Conservation (phyloP, 495 filamentous ascomycete species). For the Terfezia claveryi region DNA sequence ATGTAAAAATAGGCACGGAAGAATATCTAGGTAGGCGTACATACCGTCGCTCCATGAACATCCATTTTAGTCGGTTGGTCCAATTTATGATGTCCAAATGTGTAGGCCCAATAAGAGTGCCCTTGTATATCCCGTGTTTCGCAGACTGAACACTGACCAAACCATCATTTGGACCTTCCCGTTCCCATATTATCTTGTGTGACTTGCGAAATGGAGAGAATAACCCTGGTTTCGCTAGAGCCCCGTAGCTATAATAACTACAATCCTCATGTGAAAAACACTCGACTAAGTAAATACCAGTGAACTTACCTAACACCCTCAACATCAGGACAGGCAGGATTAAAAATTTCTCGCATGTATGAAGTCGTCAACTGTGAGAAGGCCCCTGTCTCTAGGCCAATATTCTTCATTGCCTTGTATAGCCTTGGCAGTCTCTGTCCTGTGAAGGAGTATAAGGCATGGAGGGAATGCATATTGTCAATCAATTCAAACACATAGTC, state of each 20-base stretch:
- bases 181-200: too few relatives aligned
- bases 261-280: too few relatives aligned
- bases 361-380: slow-evolving; percentile 63
- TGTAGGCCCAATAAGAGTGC: slow-evolving; percentile 67
- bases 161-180: too few relatives aligned
- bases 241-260: too few relatives aligned
- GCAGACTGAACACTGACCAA: slow-evolving; percentile 39
- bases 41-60: slow-evolving; percentile 44
- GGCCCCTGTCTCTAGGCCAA: slow-evolving; percentile 57
- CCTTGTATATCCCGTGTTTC: slow-evolving; percentile 80
- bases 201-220: too few relatives aligned
- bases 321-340: slow-evolving; percentile 51
- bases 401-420: slow-evolving; percentile 41
- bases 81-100: slow-evolving; percentile 93
- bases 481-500: too few relatives aligned
- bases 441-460: slow-evolving; percentile 5
- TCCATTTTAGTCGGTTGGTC: slow-evolving; percentile 64
- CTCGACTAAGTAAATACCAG: too few relatives aligned
- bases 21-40: slow-evolving; percentile 13
- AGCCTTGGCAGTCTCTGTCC: slow-evolving; percentile 38
- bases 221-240: too few relatives aligned
- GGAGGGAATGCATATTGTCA: too few relatives aligned
- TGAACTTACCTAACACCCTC: slow-evolving; percentile 37
- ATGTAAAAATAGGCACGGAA: background rate
- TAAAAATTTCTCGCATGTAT: slow-evolving; percentile 72